Evolutionary conservation across 441 rosid genomes (phyloP), one percentile per base, ranked within the genome.

Genomic region (Biscutella auriculata): DNA sequence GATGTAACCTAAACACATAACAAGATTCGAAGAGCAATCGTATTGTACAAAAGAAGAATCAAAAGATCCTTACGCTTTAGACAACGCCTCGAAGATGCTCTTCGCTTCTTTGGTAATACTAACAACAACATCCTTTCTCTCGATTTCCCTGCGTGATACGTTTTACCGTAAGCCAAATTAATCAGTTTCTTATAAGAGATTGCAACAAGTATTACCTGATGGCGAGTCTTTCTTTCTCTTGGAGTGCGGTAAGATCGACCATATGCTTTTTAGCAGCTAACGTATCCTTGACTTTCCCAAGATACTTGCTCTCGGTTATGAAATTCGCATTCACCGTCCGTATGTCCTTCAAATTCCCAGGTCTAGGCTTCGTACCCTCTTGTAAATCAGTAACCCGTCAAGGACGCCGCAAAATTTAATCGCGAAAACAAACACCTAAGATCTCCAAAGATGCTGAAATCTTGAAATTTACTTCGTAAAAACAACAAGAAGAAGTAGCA

Each of bases 51-150:
- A n/a, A n/a, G n/a, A n/a, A n/a, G n/a, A n/a, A n/a, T n/a, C n/a
- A 39, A 14, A 52, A 28, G 54, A 29, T 16, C 6, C 64, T 59
- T 77, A 83, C 96, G 98, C 88, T 77, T 85, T 92, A 59, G 86
- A 85, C 75, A 88, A 75, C 34, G 95, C 96, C 62, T 92, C 91
- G 50, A 82, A 92, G 52, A 92, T 76, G 58, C 51, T 76, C 79
- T 92, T 96, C 0, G 95, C 98, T 65, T 92, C 95, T n/a, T n/a
- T n/a, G n/a, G n/a, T n/a, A 13, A 67, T 62, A 2, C 95, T 92
- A 53, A 92, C 96, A 53, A 95, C 98, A 48, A 92, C 94, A 23
- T 94, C 96, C 70, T 85, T 62, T 63, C 94, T 85, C 76, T 82
- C 85, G n/a, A 94, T 87, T n/a, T n/a, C n/a, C n/a, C n/a, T n/a